phyloP scores from a whole-genome alignment of 2,329 filamentous ascomycete genomes.

The Pezicula carpinea region DNA sequence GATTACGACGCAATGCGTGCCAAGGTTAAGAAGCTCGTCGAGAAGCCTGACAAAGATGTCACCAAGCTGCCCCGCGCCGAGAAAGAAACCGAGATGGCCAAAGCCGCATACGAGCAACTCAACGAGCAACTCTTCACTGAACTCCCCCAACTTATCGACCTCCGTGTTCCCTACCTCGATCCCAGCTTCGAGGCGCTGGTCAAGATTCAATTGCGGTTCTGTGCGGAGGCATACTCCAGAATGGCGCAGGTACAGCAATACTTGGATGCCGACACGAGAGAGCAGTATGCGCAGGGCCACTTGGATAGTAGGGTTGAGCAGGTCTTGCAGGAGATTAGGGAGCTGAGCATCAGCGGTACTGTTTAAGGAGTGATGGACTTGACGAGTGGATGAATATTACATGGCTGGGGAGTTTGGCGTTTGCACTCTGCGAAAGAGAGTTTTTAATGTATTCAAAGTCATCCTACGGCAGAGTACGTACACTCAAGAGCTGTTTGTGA shows the following conservation, averaged over 20 bases:
- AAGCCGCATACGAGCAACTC: conserved; percentile 88
- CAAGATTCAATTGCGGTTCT: conserved; percentile 97
- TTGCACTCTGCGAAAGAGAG: neutral
- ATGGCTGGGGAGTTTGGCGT: neutral
- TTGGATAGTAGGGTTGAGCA: conserved; percentile 90
- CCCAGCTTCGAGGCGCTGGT: conserved; percentile 96
- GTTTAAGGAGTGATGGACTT: conserved; percentile 39
- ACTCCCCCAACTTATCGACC: conserved; percentile 90
- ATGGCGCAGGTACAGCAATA: conserved; percentile 99
- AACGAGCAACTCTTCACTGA: conserved; percentile 95
- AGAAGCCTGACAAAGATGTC: conserved; percentile 98
- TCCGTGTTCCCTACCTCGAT: conserved; percentile 94
- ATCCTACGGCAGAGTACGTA: too few species aligned
- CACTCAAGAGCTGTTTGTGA: too few species aligned
- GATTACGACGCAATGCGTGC: conserved; percentile 96
- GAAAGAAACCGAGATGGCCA: conserved; percentile 93
- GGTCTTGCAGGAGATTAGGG: conserved; percentile 93
- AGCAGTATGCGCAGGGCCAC: conserved; percentile 92
- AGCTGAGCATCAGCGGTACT: conserved; percentile 83
- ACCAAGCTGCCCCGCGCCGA: conserved; percentile 94
- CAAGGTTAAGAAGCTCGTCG: conserved; percentile 93
- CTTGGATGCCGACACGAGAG: conserved; percentile 88
- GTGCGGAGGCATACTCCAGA: conserved; percentile 91
- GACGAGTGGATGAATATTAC: neutral
- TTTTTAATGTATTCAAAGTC: too few species aligned